These are phyloP conservation scores for Microbotryum violaceum DNA, from an alignment of 1,284 basidiomycete genomes.

Conservation along the genomic window DNA sequence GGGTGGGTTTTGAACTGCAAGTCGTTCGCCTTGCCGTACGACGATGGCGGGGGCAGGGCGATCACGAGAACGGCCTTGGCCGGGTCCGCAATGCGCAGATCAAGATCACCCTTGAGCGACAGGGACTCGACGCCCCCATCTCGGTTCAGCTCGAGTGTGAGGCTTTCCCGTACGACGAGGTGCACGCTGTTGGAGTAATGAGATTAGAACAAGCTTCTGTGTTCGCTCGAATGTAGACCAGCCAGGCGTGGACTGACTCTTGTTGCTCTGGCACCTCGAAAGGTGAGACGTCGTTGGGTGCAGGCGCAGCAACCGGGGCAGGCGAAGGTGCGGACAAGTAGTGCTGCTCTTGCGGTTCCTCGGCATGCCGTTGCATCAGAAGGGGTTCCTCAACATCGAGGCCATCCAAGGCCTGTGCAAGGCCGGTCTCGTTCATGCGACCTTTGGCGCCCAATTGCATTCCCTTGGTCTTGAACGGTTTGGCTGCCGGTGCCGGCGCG, in stretches of 20 bases:
- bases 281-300: conserved; percentile 29
- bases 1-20: conserved; percentile 96
- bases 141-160: conserved; percentile 71
- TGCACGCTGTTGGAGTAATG: conserved; percentile 57
- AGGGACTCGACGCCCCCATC: conserved; percentile 85
- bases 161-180: conserved; percentile 71
- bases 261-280: conserved; percentile 65
- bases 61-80: conserved; percentile 69
- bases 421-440: conserved; percentile 76
- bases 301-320: conserved; percentile 35
- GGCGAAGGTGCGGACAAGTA: conserved; percentile 32
- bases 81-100: conserved; percentile 73
- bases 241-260: conserved; percentile 49
- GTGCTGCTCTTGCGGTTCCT: conserved; percentile 19
- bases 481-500: conserved; percentile 14
- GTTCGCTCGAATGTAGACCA: conserved; percentile 3
- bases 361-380: conserved; percentile 12
- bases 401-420: conserved; percentile 73
- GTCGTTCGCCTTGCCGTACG: conserved; percentile 53
- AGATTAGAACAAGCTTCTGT: not conserved
- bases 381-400: conserved; percentile 44
- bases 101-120: conserved; percentile 90
- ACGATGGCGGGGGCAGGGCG: conserved; percentile 50
- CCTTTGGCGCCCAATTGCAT: conserved; percentile 80
- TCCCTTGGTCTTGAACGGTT: conserved; percentile 77